phyloP scores from a whole-genome alignment of 2,329 filamentous ascomycete genomes.

The Sporothrix pallida region DNA sequence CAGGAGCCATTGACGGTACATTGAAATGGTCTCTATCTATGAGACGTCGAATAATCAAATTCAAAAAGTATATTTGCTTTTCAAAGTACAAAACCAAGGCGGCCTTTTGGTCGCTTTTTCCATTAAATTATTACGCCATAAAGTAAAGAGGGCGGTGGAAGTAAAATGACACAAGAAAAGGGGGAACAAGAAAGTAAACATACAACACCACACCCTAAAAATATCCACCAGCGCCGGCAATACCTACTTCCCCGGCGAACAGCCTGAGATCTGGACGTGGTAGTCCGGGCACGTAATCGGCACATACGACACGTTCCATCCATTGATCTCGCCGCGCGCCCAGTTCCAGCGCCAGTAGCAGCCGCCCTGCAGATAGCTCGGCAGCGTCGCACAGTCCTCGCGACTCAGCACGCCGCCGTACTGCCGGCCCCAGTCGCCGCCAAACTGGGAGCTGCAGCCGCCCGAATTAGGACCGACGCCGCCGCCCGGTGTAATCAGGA shows the following conservation, averaged over 20 bases:
- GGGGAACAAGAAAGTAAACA: background rate
- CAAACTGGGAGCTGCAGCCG: slow-evolving; percentile 34
- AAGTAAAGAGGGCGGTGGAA: background rate
- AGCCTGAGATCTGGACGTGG: slow-evolving; percentile 31
- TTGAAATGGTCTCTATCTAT: no score
- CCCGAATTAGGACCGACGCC: slow-evolving; percentile 33
- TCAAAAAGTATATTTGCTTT: no score
- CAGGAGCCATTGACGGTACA: no score
- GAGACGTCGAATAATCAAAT: no score
- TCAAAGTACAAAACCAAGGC: background rate
- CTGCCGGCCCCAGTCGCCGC: slow-evolving; percentile 34
- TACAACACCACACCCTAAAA: background rate
- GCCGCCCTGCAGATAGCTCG: slow-evolving; percentile 30
- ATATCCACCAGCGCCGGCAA: background rate
- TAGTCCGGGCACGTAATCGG: slow-evolving; percentile 34
- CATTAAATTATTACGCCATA: background rate
- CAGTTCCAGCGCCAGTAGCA: slow-evolving; percentile 35
- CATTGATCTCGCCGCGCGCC: slow-evolving; percentile 29
- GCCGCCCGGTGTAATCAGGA: slow-evolving; percentile 34
- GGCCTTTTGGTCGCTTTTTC: background rate
- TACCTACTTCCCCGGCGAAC: slow-evolving; percentile 21
- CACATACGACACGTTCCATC: slow-evolving; percentile 30
- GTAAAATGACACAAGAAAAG: background rate
- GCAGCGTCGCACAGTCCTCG: slow-evolving; percentile 34
- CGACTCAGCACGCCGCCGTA: slow-evolving; percentile 33